Conservation (phyloP, 2,329 filamentous ascomycete species). For the Proliferodiscus dingleyae region DNA sequence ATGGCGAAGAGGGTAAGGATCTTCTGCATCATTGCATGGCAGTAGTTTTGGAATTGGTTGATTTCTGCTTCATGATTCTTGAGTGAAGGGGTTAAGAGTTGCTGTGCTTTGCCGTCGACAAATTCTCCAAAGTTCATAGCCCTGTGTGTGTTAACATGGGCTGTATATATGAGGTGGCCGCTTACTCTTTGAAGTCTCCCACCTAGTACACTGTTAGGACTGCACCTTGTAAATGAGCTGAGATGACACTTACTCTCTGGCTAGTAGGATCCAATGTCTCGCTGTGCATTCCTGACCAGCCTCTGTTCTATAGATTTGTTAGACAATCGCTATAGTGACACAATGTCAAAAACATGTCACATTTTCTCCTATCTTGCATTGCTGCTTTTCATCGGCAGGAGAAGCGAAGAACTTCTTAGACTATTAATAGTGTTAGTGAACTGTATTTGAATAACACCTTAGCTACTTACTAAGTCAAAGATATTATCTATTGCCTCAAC, state of each 20-base stretch:
- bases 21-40: conserved; percentile 65
- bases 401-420: conserved; percentile 69
- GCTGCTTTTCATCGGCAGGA: conserved; percentile 65
- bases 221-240: background rate
- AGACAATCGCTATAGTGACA: conserved; percentile 29
- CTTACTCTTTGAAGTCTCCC: conserved; percentile 84
- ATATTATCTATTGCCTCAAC: conserved; percentile 60
- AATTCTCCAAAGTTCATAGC: conserved; percentile 92
- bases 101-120: conserved; percentile 58
- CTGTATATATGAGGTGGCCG: background rate
- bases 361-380: conserved; percentile 66
- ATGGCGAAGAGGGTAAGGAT: conserved; percentile 74
- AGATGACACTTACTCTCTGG: conserved; percentile 56
- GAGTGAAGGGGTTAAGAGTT: conserved; percentile 69
- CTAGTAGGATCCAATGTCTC: conserved; percentile 83
- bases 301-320: conserved; percentile 61
- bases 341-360: conserved; percentile 27
- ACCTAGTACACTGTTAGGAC: conserved; percentile 41
- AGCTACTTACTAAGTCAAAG: conserved; percentile 62
- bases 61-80: conserved; percentile 55
- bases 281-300: conserved; percentile 83
- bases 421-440: conserved; percentile 36
- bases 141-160: conserved; percentile 40
- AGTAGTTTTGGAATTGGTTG: conserved; percentile 62
- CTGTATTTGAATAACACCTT: background rate